Conservation (phyloP, 441 rosid genomes). For the Jatropha podagrica region DNA sequence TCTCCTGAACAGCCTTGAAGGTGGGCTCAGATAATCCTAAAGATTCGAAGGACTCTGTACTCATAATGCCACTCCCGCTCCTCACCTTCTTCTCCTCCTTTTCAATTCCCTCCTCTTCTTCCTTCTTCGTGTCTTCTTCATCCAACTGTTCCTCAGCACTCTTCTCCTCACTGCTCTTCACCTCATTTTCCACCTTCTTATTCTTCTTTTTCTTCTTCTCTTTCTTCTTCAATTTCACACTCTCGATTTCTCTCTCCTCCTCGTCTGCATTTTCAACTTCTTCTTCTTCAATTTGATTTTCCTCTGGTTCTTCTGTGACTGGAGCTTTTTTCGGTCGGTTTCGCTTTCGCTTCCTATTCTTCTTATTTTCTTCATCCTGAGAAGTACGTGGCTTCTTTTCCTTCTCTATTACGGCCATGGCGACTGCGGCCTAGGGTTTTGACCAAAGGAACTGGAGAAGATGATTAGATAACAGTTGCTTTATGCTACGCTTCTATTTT, state of each 20-base stretch:
- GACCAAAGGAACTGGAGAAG: not conserved
- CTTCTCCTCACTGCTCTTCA: slow-evolving; percentile 7
- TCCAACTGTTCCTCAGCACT: slow-evolving; percentile 24
- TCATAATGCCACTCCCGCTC: slow-evolving; percentile 70
- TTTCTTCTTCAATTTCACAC: slow-evolving; percentile 23
- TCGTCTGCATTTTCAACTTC: not conserved
- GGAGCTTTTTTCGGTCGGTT: slow-evolving; percentile 33
- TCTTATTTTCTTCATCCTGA: slow-evolving; percentile 25
- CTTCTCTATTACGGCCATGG: slow-evolving; percentile 41
- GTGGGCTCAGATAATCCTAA: slow-evolving; percentile 73
- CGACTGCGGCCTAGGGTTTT: not conserved
- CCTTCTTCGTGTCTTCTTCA: slow-evolving; percentile 24
- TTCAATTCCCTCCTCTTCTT: slow-evolving; percentile 23
- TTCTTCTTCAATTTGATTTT: slow-evolving; percentile 27
- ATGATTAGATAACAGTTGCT: not conserved
- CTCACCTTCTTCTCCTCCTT: slow-evolving; percentile 31
- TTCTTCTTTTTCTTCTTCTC: slow-evolving; percentile 33
- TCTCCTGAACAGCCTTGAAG: slow-evolving; percentile 63
- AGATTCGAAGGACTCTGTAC: slow-evolving; percentile 66
- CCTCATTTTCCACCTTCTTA: slow-evolving; percentile 25
- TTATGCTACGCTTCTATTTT: not conserved
- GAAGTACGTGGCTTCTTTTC: slow-evolving; percentile 24
- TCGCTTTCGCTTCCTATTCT: slow-evolving; percentile 60
- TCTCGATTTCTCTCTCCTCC: slow-evolving; percentile 7
- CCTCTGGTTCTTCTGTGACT: slow-evolving; percentile 21